Base-by-base conservation (phyloP, 805 yeast species). In the Maudiozyma bulderi region DNA sequence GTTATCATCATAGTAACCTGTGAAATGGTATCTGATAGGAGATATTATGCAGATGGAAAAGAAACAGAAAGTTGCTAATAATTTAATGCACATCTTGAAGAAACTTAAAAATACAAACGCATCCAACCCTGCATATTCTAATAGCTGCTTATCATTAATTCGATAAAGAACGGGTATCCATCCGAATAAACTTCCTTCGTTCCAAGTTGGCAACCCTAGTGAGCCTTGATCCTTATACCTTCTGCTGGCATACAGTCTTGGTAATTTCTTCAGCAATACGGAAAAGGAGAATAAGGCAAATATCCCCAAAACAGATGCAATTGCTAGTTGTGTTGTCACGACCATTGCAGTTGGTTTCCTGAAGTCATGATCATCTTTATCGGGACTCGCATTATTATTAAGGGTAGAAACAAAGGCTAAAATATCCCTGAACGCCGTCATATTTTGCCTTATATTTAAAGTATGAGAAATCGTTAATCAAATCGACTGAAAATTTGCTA, bases 71-170 rank as follows among this genome's bases (percentile, higher is more conserved):
- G 77, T 67, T 2, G 78, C 66, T 28, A 91, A 66, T 8, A 86
- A 70, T 61, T 80, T 79, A 45, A 90, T 86, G 52, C 93, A 78
- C 86, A 89, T 86, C 52, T 86, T 83, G 75, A 93, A 93, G 63
- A 91, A 90, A 3, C 89, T 89, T 33, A 91, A 68, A 60, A 86
- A 91, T 44, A 93, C 98, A 67, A 78, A 89, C 0, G 97, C 97
- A 68, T 91, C 99, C 42, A 91, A 68, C 0, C 99, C 99, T 2
- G 97, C 96, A 59, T 82, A 84, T 52, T 88, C 91, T 46, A 91
- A 73, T 2, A 93, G 77, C 50, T 88, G 89, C 13, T 77, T 73
- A 56, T 91, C 98, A 29, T 75, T 72, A 15, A 90, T 80, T 10
- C 66, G 65, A 60, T 77, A 77, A 11, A 91, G 68, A 0, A 80